A percentile compares a stretch with the other conserved stretches of the same genome.
Evolutionary conservation across 331 rosid genomes (phyloP).

Genomic region (Stylosanthes scabra): DNA sequence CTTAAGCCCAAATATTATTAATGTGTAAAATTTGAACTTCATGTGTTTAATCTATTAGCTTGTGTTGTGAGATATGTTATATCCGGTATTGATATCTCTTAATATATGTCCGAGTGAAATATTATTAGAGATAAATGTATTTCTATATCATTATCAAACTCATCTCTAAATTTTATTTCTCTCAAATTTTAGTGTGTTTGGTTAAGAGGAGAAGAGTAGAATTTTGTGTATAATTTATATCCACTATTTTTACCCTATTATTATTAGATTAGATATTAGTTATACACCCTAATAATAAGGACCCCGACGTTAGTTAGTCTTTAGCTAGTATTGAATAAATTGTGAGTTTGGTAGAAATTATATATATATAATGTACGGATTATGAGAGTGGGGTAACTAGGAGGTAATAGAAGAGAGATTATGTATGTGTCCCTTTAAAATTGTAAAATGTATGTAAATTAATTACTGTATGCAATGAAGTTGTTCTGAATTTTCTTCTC

Average conservation of each 20-base stretch:
- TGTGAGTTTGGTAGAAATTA: conserved; percentile 2
- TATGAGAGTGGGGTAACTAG: not conserved
- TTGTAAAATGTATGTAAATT: conserved; percentile 30
- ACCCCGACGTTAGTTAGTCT: not conserved
- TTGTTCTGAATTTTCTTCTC: not conserved
- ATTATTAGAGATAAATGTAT: conserved; percentile 4
- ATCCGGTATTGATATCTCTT: not conserved
- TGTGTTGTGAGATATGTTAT: not conserved
- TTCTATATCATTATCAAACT: not conserved
- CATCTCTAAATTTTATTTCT: conserved; percentile 21
- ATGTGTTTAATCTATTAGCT: not conserved
- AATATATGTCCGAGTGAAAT: conserved; percentile 14
- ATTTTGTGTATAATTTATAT: not conserved
- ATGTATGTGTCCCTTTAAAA: conserved; percentile 21
- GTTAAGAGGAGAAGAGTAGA: no score
- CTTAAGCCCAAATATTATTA: not conserved
- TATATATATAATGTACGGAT: not conserved
- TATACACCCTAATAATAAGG: no score
- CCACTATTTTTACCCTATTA: no score
- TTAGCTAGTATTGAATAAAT: not conserved
- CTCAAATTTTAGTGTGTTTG: not conserved
- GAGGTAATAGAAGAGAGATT: not conserved
- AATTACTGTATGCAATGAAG: conserved; percentile 5
- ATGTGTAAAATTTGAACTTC: conserved; percentile 2
- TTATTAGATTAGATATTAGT: no score